A percentile compares a stretch with the other conserved stretches of the same genome.
Evolutionary conservation across 2,329 filamentous ascomycete species (phyloP).

Genomic region (Elsinoe ampelina): DNA sequence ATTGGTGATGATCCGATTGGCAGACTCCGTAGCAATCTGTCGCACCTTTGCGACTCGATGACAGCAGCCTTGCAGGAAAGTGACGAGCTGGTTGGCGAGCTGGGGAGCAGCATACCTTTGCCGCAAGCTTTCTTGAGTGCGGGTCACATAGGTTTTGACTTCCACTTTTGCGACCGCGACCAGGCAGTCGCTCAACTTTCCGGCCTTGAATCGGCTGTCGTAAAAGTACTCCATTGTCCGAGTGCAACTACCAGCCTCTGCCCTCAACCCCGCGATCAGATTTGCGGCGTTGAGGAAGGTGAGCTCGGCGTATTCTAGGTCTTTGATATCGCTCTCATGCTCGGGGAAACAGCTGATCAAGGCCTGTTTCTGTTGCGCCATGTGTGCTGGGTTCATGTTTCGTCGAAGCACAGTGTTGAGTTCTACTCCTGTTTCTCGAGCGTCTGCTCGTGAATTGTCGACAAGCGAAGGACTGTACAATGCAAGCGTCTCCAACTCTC

Average conservation of each 20-base stretch:
- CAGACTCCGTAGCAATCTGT: constrained; percentile 71
- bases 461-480: constrained; percentile 80
- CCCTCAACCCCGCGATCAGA: constrained; percentile 78
- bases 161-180: constrained; percentile 56
- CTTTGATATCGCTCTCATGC: constrained; percentile 68
- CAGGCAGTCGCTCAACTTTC: constrained; percentile 55
- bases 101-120: constrained; percentile 83
- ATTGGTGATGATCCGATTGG: constrained; percentile 73
- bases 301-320: constrained; percentile 77
- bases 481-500: constrained; percentile 75
- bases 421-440: constrained; percentile 92
- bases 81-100: constrained; percentile 77
- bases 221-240: constrained; percentile 85
- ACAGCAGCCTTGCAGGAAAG: constrained; percentile 80
- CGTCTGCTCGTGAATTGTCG: constrained; percentile 77
- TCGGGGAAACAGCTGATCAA: constrained; percentile 65
- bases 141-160: constrained; percentile 68
- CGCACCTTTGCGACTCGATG: constrained; percentile 90
- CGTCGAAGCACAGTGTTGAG: constrained; percentile 86
- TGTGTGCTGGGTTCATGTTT: constrained; percentile 70
- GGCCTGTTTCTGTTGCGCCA: constrained; percentile 69
- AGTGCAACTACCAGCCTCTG: constrained; percentile 79
- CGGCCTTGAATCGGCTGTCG: constrained; percentile 67
- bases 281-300: constrained; percentile 89
- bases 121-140: constrained; percentile 60